These are phyloP conservation scores for Castanospermum australe DNA, from an alignment of 306 rosid genomes.

Conservation along the genomic window DNA sequence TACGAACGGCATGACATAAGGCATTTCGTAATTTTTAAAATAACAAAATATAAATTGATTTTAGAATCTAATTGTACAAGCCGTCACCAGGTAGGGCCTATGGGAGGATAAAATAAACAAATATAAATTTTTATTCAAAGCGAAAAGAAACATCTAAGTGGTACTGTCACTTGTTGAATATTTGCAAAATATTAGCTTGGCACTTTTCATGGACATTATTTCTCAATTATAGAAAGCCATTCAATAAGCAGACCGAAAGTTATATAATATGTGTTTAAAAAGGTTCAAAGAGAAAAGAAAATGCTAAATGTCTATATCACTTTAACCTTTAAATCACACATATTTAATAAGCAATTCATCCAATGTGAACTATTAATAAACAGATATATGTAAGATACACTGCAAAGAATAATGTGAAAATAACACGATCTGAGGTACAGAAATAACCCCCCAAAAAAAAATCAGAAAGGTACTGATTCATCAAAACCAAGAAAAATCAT, in stretches of 20 bases:
- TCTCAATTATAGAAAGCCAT: not conserved
- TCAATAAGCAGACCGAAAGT: not conserved
- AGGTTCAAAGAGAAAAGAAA: not conserved
- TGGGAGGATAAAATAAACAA: not conserved
- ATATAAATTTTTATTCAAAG: not conserved
- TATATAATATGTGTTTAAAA: not conserved
- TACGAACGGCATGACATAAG: too few relatives aligned
- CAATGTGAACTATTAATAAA: not conserved
- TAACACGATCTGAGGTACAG: too few relatives aligned
- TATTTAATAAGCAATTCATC: slow-evolving; percentile 3
- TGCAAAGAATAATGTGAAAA: not conserved
- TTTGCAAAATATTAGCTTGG: not conserved
- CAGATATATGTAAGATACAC: too few relatives aligned
- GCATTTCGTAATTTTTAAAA: too few relatives aligned
- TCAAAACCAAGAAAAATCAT: not conserved
- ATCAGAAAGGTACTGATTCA: not conserved
- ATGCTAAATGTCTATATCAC: not conserved
- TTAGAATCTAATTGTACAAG: not conserved
- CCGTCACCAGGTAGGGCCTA: not conserved
- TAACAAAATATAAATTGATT: too few relatives aligned
- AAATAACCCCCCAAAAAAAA: too few relatives aligned
- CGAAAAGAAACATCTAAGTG: not conserved
- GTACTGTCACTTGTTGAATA: not conserved
- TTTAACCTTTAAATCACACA: not conserved
- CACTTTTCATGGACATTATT: not conserved